Evolutionary conservation across 148 eudicot species (phyloP).

Genomic region (Rhododendron kiyosumense): DNA sequence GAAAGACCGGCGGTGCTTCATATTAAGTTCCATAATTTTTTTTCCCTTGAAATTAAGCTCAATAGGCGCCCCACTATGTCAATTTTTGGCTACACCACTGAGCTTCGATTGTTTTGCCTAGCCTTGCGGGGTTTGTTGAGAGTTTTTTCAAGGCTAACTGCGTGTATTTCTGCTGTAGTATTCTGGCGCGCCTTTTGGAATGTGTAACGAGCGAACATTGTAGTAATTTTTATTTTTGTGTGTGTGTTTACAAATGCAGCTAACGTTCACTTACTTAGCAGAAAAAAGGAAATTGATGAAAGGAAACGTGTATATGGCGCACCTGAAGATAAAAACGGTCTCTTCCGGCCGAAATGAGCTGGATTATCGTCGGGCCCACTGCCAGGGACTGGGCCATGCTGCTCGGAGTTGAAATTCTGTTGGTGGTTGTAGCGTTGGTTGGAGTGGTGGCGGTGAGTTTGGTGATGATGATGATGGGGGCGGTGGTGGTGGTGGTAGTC

Average conservation of each 20-base stretch:
- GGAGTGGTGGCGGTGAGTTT: background rate
- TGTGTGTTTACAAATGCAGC: too few relatives aligned
- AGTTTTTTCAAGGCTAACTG: background rate
- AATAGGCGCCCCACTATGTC: background rate
- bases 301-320: background rate
- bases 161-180: background rate
- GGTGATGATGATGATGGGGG: background rate
- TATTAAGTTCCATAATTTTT: too few relatives aligned
- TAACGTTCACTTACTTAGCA: background rate
- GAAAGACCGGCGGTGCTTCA: background rate
- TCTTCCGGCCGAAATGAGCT: background rate
- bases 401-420: constrained; percentile 1
- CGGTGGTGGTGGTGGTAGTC: background rate
- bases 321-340: constrained; percentile 8
- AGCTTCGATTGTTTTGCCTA: background rate
- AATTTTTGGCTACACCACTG: background rate
- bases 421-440: background rate
- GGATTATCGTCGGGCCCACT: background rate
- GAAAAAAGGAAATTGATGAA: background rate
- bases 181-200: background rate
- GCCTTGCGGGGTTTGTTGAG: background rate
- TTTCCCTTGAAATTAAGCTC: background rate
- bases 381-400: background rate
- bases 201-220: background rate
- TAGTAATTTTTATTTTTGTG: background rate